Conservation (phyloP, 2,329 filamentous ascomycete genomes). For the Penicillium sp. region DNA sequence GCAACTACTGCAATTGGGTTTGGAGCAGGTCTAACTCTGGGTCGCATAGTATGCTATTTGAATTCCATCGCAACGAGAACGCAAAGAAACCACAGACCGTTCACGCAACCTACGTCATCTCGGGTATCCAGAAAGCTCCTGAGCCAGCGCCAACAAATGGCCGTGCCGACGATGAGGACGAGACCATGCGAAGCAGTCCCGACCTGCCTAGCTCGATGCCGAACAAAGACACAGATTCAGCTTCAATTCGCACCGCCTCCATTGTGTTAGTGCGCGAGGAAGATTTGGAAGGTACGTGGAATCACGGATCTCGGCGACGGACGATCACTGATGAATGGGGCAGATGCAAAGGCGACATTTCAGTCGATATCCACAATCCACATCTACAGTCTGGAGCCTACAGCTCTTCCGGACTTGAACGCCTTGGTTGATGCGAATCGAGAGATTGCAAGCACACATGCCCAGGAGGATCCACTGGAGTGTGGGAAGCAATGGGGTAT, state of each 20-base stretch:
- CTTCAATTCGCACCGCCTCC: constrained; percentile 54
- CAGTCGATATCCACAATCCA: constrained; percentile 74
- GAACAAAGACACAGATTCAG: constrained; percentile 49
- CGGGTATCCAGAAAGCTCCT: constrained; percentile 58
- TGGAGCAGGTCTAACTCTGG: constrained; percentile 10
- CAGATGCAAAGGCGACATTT: constrained; percentile 66
- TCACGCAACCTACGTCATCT: constrained; percentile 90
- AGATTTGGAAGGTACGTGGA: constrained; percentile 58
- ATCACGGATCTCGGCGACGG: background rate
- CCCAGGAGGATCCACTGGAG: constrained; percentile 57
- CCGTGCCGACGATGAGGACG: constrained; percentile 61
- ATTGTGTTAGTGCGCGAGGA: constrained; percentile 70
- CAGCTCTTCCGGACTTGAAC: constrained; percentile 67
- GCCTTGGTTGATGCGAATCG: constrained; percentile 66
- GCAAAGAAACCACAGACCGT: constrained; percentile 67
- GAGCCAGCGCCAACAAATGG: constrained; percentile 39
- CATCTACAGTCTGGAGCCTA: constrained; percentile 77
- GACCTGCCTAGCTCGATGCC: constrained; percentile 65
- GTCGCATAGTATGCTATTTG: constrained; percentile 68
- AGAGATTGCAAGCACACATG: constrained; percentile 56
- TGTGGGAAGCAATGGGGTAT: constrained; percentile 64
- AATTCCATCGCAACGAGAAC: constrained; percentile 78
- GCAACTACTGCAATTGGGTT: background rate
- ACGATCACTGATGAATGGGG: background rate
- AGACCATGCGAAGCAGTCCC: constrained; percentile 60